Evolutionary conservation across 495 filamentous ascomycete species (phyloP).

Genomic region (Physcia stellaris): DNA sequence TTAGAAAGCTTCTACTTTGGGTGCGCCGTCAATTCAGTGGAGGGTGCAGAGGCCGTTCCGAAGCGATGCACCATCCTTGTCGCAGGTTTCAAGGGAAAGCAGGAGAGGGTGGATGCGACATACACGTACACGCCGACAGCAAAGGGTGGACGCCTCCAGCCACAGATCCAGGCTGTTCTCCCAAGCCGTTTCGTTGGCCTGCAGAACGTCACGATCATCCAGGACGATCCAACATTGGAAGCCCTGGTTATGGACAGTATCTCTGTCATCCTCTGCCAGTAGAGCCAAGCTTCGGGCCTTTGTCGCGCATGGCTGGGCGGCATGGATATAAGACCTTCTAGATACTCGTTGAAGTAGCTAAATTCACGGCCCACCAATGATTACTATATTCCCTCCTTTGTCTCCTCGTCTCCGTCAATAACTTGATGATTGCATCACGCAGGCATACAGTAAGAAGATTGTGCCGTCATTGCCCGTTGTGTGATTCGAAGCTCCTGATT

Average conservation of each 20-base stretch:
- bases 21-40: neutral
- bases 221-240: neutral
- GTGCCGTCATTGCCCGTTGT: too few species aligned
- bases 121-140: neutral
- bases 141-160: neutral
- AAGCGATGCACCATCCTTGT: neutral
- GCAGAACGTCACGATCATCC: neutral
- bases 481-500: too few species aligned
- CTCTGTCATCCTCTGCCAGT: too few species aligned
- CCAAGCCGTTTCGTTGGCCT: neutral
- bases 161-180: neutral
- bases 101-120: neutral
- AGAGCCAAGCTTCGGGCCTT: too few species aligned
- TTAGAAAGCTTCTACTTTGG: neutral
- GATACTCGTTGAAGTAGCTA: too few species aligned
- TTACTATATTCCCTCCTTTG: too few species aligned
- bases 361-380: too few species aligned
- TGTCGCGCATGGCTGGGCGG: too few species aligned
- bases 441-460: too few species aligned
- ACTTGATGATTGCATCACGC: too few species aligned
- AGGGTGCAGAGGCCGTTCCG: neutral
- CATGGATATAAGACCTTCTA: too few species aligned
- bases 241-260: neutral
- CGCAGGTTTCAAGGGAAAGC: neutral
- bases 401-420: too few species aligned